These are phyloP conservation scores for Aureobasidium vineae DNA, from an alignment of 2,329 filamentous ascomycete species.

Conservation along the genomic window DNA sequence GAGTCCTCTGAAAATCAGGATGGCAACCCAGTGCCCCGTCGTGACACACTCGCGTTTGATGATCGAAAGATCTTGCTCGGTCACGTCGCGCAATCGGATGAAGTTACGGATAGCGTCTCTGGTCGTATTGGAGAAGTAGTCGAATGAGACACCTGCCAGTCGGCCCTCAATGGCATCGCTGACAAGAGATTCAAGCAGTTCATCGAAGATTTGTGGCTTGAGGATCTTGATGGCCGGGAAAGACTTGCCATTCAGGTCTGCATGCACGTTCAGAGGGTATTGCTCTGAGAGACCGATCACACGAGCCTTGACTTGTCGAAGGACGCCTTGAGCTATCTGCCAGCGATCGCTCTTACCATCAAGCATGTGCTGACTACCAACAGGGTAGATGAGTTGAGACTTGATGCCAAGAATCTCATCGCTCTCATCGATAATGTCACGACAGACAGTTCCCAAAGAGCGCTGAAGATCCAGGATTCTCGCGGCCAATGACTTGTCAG, in stretches of 20 bases:
- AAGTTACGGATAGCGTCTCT: conserved; percentile 1
- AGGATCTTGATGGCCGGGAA: conserved; percentile 57
- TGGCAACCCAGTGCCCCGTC: conserved; percentile 1
- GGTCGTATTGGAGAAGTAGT: background rate
- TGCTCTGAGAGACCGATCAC: conserved; percentile 39
- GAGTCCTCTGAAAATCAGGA: conserved; percentile 63
- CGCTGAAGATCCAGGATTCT: conserved; percentile 53
- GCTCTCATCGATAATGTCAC: conserved; percentile 65
- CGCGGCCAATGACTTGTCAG: conserved; percentile 46
- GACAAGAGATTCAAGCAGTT: conserved; percentile 36
- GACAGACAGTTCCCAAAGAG: conserved; percentile 51
- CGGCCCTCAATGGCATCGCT: conserved; percentile 38
- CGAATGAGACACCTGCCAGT: background rate
- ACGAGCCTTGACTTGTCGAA: conserved; percentile 36
- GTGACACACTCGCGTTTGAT: background rate
- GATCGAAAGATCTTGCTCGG: background rate
- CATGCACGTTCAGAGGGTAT: too few species aligned
- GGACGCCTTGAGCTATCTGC: conserved; percentile 40
- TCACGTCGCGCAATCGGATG: background rate
- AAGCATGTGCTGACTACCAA: conserved; percentile 42
- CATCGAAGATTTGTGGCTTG: conserved; percentile 40
- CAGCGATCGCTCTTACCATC: conserved; percentile 46
- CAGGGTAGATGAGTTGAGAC: conserved; percentile 48
- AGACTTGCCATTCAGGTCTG: conserved; percentile 35
- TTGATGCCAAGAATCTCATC: conserved; percentile 46